These are phyloP conservation scores for Ambrosia trifida DNA, from an alignment of 129 eudicot genomes.

Conservation along the genomic window DNA sequence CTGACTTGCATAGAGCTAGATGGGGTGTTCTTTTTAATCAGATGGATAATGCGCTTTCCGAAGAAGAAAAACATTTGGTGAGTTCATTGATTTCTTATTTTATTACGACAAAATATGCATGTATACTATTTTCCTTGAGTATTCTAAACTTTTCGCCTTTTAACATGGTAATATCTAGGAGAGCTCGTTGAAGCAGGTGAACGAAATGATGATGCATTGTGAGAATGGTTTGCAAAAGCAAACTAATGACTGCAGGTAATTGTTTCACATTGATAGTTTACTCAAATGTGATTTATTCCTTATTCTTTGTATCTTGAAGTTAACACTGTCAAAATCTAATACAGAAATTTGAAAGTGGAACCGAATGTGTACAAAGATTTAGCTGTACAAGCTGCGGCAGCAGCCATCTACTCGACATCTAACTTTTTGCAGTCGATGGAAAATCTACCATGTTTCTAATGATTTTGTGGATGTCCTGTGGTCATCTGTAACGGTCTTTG, in stretches of 20 bases:
- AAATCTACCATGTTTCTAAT: constrained; percentile 62
- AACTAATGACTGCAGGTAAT: constrained; percentile 56
- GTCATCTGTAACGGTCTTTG: constrained; percentile 25
- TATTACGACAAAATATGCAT: not conserved
- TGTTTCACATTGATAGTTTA: too few species aligned
- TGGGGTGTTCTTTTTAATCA: constrained; percentile 72
- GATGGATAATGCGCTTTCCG: constrained; percentile 79
- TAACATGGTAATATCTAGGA: constrained; percentile 45
- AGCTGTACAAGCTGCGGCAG: constrained; percentile 84
- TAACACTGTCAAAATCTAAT: not conserved
- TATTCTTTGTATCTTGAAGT: too few species aligned
- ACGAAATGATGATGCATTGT: constrained; percentile 75
- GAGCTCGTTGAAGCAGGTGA: constrained; percentile 77
- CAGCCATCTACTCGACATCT: constrained; percentile 86
- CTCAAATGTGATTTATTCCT: too few species aligned
- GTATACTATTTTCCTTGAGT: not conserved
- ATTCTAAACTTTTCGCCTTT: not conserved
- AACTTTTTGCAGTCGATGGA: constrained; percentile 64
- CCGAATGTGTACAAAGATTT: constrained; percentile 44
- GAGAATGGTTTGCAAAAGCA: constrained; percentile 53
- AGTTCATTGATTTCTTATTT: constrained; percentile 20
- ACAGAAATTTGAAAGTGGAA: constrained; percentile 51
- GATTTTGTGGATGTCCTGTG: not conserved
- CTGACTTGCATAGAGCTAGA: constrained; percentile 56
- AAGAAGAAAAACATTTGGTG: constrained; percentile 84